Evolutionary conservation across 1,284 basidiomycete genomes (phyloP).

Genomic region (Phylloboletellus chloephorus): DNA sequence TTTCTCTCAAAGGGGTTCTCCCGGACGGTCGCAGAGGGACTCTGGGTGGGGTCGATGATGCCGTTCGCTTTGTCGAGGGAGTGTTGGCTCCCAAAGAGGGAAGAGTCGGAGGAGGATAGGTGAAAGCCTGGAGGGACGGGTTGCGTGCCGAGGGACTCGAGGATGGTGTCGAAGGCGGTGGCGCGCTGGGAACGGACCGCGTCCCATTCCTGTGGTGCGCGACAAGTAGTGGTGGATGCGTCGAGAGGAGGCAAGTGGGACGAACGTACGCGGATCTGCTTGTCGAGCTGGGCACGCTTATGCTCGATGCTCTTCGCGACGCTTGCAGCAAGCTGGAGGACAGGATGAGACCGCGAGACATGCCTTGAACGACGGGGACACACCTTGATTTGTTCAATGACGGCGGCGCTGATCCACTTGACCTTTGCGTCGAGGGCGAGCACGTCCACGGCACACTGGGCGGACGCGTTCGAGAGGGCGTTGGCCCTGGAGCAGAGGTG

Average conservation of each 20-base stretch:
- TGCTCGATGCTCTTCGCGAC: slow-evolving; percentile 70
- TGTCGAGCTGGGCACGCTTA: slow-evolving; percentile 54
- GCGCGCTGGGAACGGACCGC: slow-evolving; percentile 49
- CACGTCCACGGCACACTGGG: slow-evolving; percentile 59
- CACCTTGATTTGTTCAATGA: slow-evolving; percentile 71
- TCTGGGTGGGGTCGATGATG: slow-evolving; percentile 27
- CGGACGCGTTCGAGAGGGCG: slow-evolving; percentile 52
- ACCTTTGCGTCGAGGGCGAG: slow-evolving; percentile 73
- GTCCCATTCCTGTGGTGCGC: slow-evolving; percentile 60
- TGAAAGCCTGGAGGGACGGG: slow-evolving; percentile 73
- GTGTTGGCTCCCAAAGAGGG: slow-evolving; percentile 68
- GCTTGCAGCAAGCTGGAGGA: slow-evolving; percentile 54
- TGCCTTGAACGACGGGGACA: slow-evolving; percentile 5
- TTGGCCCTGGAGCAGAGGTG: slow-evolving; percentile 64
- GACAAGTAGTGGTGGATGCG: slow-evolving; percentile 29
- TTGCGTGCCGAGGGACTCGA: slow-evolving; percentile 66
- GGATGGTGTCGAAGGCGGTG: slow-evolving; percentile 56
- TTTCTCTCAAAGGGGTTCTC: slow-evolving; percentile 26
- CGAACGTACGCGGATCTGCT: slow-evolving; percentile 53
- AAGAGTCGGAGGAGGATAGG: slow-evolving; percentile 57
- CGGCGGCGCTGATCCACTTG: slow-evolving; percentile 65
- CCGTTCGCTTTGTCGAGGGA: slow-evolving; percentile 43
- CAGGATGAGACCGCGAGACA: not conserved
- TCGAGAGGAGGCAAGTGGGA: slow-evolving; percentile 3
- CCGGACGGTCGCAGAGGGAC: slow-evolving; percentile 49